Conservation (phyloP, 1,139 yeast species). For the Saccharomycopsis phalli region DNA sequence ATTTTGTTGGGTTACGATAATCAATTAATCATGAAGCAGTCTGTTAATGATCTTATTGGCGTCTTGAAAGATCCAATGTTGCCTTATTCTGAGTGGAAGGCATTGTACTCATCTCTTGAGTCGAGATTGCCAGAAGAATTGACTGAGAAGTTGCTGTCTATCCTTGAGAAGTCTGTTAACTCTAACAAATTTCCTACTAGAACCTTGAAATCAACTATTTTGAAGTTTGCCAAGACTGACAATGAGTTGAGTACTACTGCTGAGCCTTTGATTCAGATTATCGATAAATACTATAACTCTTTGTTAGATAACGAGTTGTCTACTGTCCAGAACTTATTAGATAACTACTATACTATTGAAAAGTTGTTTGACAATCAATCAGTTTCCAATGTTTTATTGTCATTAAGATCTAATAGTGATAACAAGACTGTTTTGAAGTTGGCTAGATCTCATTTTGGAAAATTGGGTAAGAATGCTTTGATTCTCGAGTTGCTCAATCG, state of each 20-base stretch:
- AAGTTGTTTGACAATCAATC: constrained; percentile 50
- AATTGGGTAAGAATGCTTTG: constrained; percentile 86
- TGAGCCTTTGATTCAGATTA: constrained; percentile 66
- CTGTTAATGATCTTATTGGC: constrained; percentile 62
- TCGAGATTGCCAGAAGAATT: constrained; percentile 77
- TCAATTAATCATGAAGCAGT: constrained; percentile 83
- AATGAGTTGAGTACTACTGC: constrained; percentile 46
- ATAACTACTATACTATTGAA: constrained; percentile 72
- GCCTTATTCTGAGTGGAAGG: constrained; percentile 90
- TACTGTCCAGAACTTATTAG: constrained; percentile 60
- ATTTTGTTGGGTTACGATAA: constrained; percentile 89
- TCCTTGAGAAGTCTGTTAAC: constrained; percentile 50
- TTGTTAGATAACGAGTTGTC: constrained; percentile 74
- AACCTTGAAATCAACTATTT: constrained; percentile 51
- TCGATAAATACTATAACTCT: constrained; percentile 65
- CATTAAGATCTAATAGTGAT: constrained; percentile 75
- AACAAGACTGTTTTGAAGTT: constrained; percentile 61
- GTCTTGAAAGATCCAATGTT: constrained; percentile 70
- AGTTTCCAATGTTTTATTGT: constrained; percentile 48
- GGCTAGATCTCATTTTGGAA: constrained; percentile 85
- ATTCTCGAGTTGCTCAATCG: constrained; percentile 75
- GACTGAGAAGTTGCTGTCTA: constrained; percentile 54
- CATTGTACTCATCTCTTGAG: constrained; percentile 82
- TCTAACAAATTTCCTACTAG: constrained; percentile 81
- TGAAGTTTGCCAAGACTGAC: constrained; percentile 43